These are phyloP conservation scores for Schizophyllum amplum DNA, from an alignment of 1,284 basidiomycete genomes.

Conservation along the genomic window DNA sequence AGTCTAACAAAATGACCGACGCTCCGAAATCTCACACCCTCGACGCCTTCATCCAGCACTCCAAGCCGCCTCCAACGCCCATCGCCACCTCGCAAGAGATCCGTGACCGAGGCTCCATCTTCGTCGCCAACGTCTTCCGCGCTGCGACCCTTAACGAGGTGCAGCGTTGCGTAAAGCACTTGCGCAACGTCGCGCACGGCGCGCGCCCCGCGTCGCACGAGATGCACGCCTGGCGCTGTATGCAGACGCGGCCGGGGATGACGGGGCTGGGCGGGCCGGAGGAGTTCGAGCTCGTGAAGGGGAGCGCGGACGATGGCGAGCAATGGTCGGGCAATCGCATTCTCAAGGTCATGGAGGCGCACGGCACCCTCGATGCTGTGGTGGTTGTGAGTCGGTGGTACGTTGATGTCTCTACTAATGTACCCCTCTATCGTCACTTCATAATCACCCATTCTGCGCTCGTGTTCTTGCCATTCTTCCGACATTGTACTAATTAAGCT, in stretches of 20 bases:
- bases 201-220: slow-evolving; percentile 56
- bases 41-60: slow-evolving; percentile 44
- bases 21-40: no score
- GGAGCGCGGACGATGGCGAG: slow-evolving; percentile 66
- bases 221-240: slow-evolving; percentile 68
- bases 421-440: neutral
- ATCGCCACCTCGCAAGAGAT: slow-evolving; percentile 64
- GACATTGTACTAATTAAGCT: neutral
- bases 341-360: slow-evolving; percentile 61
- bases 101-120: slow-evolving; percentile 61
- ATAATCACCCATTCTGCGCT: slow-evolving; percentile 1
- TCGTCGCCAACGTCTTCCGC: slow-evolving; percentile 53
- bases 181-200: slow-evolving; percentile 45
- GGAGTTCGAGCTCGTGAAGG: slow-evolving; percentile 59
- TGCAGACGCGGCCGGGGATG: slow-evolving; percentile 58
- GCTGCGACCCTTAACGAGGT: slow-evolving; percentile 43
- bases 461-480: neutral
- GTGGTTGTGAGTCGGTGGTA: slow-evolving; percentile 73
- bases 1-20: no score
- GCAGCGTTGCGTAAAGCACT: slow-evolving; percentile 35
- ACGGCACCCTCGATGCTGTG: slow-evolving; percentile 53
- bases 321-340: slow-evolving; percentile 57
- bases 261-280: slow-evolving; percentile 64
- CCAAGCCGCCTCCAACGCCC: slow-evolving; percentile 37
- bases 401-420: no score